Evolutionary conservation across 306 rosid genomes (phyloP), one percentile per base, ranked within the genome.

Genomic region (Aeschynomene evenia): DNA sequence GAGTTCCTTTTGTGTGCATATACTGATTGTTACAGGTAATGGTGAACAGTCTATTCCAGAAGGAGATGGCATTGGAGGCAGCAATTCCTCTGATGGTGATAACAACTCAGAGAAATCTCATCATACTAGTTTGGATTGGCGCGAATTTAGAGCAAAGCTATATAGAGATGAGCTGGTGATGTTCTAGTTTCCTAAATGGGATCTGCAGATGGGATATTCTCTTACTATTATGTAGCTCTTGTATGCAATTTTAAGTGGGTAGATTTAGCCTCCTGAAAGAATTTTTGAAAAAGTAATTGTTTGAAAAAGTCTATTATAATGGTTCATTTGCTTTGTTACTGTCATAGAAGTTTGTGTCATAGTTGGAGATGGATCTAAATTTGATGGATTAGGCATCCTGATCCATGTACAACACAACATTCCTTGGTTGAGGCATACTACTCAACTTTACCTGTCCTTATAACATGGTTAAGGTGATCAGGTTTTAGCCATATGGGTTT

Each of bases 91-190:
- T 65, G 90, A 87, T 57, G 80, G 73, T 58, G 78, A 87, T 26
- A 36, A 55, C 49, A 80, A 83, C 57, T 60, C 91, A 50, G 83
- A 84, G 67, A 78, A 83, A 77, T 75, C 79, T n/a, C 85, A 66
- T 66, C 84, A 14, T 34, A 42, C 70, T 59, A 85, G 64, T 53
- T 75, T 73, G 73, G 97, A 95, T 61, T 95, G 97, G 99, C 88
- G 99, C 34, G 96, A 91, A 65, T 89, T 95, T 86, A 87, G 99
- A 82, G 99, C 99, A 22, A 87, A 85, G 81, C 83, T 95, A 26
- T 87, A 78, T 54, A 68, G 74, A n/a, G 82, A 76, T 42, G 96
- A 89, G 86, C 92, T 84, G 99, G 99, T 95, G 68, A 81, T 74
- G 42, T 59, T 33, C 71, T 79, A 40, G 29, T 77, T n/a, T 78